Percentiles rank a stretch among this genome's conserved stretches.
These are phyloP conservation scores for Lipomyces yamadae DNA, from an alignment of 805 yeast genomes.

Conservation along the genomic window DNA sequence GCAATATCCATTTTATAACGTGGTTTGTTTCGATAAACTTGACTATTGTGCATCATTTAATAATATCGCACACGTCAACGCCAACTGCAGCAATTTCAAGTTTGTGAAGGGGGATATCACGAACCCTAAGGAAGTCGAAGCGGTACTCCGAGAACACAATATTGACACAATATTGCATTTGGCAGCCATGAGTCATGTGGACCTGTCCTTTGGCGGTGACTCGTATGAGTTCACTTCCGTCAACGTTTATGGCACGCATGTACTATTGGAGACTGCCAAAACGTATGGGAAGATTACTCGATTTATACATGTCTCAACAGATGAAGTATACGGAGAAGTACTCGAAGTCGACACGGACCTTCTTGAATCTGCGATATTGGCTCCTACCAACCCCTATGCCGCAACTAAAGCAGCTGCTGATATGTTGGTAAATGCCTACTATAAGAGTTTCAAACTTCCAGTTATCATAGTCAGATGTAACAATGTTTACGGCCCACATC, in stretches of 20 bases:
- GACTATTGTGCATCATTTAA: conserved; percentile 52
- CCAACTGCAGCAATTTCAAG: conserved; percentile 39
- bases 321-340: conserved; percentile 62
- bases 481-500: conserved; percentile 60
- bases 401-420: conserved; percentile 63
- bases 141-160: conserved; percentile 37
- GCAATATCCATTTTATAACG: conserved; percentile 42
- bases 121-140: conserved; percentile 39
- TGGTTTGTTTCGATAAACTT: conserved; percentile 55
- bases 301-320: conserved; percentile 60
- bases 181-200: conserved; percentile 64
- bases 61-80: conserved; percentile 43
- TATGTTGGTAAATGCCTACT: conserved; percentile 54
- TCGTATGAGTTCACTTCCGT: conserved; percentile 53
- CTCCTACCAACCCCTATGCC: conserved; percentile 62
- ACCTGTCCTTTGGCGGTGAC: conserved; percentile 51
- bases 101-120: conserved; percentile 50
- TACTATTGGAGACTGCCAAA: conserved; percentile 52
- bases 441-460: conserved; percentile 52
- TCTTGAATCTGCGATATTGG: conserved; percentile 48
- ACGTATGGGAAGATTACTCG: conserved; percentile 33
- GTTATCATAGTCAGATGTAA: conserved; percentile 53
- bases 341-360: conserved; percentile 41
- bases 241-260: conserved; percentile 56
- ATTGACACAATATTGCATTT: conserved; percentile 53